Evolutionary conservation across 257 asterid species (phyloP).

Genomic region (Nemophila menziesii): DNA sequence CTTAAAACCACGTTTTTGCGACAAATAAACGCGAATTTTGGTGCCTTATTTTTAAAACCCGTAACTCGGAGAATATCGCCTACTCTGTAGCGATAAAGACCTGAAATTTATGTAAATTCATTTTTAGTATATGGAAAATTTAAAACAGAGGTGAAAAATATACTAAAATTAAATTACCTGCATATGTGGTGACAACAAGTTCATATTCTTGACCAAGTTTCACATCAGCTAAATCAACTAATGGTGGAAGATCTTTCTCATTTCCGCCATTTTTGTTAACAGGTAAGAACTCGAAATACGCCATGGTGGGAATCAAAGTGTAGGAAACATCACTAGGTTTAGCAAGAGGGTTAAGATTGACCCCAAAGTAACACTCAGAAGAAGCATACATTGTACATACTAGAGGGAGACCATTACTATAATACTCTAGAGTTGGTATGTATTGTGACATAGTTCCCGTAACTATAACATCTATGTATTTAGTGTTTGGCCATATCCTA

Average conservation of each 20-base stretch:
- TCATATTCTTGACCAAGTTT: conserved; percentile 29
- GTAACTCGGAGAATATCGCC: conserved; percentile 33
- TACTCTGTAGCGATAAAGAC: conserved; percentile 29
- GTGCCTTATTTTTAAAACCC: conserved; percentile 33
- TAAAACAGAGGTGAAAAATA: too few relatives aligned
- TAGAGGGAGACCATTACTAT: conserved; percentile 32
- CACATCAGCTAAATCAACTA: conserved; percentile 30
- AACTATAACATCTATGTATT: conserved; percentile 30
- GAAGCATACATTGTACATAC: conserved; percentile 37
- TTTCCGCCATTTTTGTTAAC: conserved; percentile 5
- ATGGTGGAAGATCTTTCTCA: conserved; percentile 10
- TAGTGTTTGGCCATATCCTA: conserved; percentile 31
- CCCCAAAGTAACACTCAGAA: conserved; percentile 30
- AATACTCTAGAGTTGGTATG: conserved; percentile 29
- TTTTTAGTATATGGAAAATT: too few relatives aligned
- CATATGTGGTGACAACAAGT: conserved; percentile 34
- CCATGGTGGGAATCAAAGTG: conserved; percentile 40
- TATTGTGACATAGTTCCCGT: conserved; percentile 38
- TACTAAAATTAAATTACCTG: conserved; percentile 19
- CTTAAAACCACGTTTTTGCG: conserved; percentile 26
- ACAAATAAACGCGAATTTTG: conserved; percentile 28
- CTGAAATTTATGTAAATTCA: conserved; percentile 7
- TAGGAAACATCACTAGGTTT: conserved; percentile 29
- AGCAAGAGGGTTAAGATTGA: conserved; percentile 31
- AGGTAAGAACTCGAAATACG: conserved; percentile 36